A percentile compares a stretch with the other conserved stretches of the same genome.
Conservation (phyloP, 805 yeast genomes). For the Barnettozyma populi region DNA sequence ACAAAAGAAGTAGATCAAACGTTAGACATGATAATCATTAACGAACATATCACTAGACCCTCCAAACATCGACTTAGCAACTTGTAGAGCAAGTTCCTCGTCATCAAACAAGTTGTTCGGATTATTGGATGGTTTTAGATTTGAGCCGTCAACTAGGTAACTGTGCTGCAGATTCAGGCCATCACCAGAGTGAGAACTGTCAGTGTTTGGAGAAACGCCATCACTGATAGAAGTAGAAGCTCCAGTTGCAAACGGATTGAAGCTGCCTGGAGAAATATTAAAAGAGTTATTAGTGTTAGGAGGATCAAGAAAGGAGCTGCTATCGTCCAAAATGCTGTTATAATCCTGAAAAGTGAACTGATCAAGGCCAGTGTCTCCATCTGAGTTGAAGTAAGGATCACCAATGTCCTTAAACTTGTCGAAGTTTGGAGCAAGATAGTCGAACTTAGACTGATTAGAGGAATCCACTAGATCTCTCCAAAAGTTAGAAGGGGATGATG, state of each 20-base stretch:
- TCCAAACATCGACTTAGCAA: slow-evolving; percentile 26
- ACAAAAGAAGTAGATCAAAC: neutral
- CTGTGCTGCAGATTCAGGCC: neutral
- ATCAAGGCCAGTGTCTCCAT: neutral
- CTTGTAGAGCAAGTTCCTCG: slow-evolving; percentile 22
- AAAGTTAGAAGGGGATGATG: neutral
- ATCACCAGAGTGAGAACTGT: neutral
- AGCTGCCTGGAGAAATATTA: neutral
- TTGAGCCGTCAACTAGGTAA: neutral
- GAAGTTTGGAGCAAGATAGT: slow-evolving; percentile 25
- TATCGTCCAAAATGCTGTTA: neutral
- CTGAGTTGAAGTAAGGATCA: slow-evolving; percentile 22
- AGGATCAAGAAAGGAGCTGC: neutral
- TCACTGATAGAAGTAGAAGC: slow-evolving; percentile 8
- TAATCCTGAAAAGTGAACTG: slow-evolving; percentile 11
- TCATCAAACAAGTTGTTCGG: slow-evolving; percentile 6
- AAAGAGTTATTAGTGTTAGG: neutral
- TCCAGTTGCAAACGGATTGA: neutral
- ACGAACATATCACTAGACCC: slow-evolving; percentile 5
- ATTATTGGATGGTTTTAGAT: neutral
- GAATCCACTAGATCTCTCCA: slow-evolving; percentile 25
- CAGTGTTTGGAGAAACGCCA: slow-evolving; percentile 6
- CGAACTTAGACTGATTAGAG: slow-evolving; percentile 23
- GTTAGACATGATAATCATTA: neutral
- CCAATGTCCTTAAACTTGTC: slow-evolving; percentile 14